These are phyloP conservation scores for Porcisia hertigi DNA, from an alignment of 208 protist species.

Conservation along the genomic window DNA sequence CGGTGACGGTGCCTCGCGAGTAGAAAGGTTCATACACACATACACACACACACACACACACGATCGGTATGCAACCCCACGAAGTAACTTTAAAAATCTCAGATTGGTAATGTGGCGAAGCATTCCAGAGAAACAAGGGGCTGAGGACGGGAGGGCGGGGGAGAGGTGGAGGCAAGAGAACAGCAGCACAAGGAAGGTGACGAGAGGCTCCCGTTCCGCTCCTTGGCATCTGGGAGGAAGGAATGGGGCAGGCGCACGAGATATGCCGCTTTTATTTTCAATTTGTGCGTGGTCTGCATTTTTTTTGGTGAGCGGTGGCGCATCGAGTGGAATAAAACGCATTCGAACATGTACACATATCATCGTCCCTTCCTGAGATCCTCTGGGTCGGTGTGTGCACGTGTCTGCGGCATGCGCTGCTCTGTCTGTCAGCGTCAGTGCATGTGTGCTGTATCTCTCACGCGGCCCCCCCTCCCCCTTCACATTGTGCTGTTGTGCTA, in stretches of 20 bases:
- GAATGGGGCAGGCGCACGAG: no score
- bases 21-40: background rate
- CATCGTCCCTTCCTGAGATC: background rate
- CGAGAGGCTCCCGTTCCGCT: background rate
- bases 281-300: background rate
- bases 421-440: background rate
- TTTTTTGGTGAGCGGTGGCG: conserved; percentile 1
- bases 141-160: background rate
- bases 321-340: background rate
- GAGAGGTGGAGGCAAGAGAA: no score
- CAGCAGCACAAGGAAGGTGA: background rate
- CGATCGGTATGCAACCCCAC: no score
- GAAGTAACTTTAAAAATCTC: background rate
- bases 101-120: background rate
- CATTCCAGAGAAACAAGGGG: background rate
- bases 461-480: background rate
- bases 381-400: background rate
- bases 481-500: background rate
- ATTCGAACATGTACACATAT: background rate
- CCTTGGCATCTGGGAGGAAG: no score
- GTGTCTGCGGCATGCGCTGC: no score
- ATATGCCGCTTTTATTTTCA: no score
- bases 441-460: background rate
- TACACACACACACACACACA: no score
- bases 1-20: conserved; percentile 13